These are phyloP conservation scores for Russula sp. DNA, from an alignment of 768 basidiomycete genomes.

Conservation along the genomic window DNA sequence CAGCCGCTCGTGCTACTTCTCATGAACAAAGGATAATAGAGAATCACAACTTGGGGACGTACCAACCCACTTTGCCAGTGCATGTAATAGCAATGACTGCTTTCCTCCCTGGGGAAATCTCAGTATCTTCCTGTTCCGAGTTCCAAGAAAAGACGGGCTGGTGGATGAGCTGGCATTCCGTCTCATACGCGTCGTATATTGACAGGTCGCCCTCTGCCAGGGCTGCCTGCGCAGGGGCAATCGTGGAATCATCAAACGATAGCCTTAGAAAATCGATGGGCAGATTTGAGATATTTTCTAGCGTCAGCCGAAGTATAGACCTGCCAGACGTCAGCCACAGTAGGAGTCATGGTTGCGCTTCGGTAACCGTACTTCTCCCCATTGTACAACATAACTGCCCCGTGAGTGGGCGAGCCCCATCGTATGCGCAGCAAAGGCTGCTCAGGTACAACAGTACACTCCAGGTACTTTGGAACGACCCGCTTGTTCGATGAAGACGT, in stretches of 20 bases:
- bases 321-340: constrained; percentile 37
- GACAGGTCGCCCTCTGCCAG: constrained; percentile 76
- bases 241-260: constrained; percentile 87
- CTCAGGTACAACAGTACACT: constrained; percentile 79
- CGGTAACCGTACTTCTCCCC: constrained; percentile 69
- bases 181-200: constrained; percentile 85
- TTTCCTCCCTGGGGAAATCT: constrained; percentile 68
- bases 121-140: constrained; percentile 37
- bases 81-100: constrained; percentile 64
- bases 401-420: constrained; percentile 85
- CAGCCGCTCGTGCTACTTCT: constrained; percentile 61
- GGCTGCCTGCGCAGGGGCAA: constrained; percentile 65
- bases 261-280: constrained; percentile 83
- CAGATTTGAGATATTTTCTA: constrained; percentile 83
- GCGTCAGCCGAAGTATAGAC: constrained; percentile 73
- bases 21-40: constrained; percentile 6
- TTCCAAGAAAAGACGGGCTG: constrained; percentile 79
- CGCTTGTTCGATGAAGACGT: constrained; percentile 28
- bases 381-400: constrained; percentile 91
- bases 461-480: constrained; percentile 49
- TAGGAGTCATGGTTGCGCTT: neutral
- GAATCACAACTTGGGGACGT: constrained; percentile 29
- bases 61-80: constrained; percentile 92
- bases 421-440: constrained; percentile 85
- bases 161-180: constrained; percentile 73